Evolutionary conservation across 2,329 filamentous ascomycete species (phyloP).

Genomic region (Blastomyces percursus): DNA sequence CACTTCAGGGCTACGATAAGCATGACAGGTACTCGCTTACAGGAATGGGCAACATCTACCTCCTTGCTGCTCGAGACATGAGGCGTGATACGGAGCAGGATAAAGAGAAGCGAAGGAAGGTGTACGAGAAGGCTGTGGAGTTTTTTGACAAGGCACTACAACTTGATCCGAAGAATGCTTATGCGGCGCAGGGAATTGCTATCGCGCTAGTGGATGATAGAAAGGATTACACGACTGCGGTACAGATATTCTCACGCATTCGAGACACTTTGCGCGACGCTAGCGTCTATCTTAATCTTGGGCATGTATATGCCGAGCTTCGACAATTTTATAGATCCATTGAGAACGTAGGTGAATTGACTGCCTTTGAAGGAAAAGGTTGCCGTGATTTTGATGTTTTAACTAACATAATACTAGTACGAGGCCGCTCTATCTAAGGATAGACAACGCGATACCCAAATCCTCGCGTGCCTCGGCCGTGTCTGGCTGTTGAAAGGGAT

Average conservation of each 20-base stretch:
- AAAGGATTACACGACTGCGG: constrained; percentile 71
- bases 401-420: constrained; percentile 45
- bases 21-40: constrained; percentile 95
- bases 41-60: constrained; percentile 92
- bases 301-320: constrained; percentile 83
- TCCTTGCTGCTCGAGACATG: constrained; percentile 86
- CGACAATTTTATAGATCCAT: constrained; percentile 85
- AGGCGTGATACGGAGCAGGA: constrained; percentile 79
- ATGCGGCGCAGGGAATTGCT: constrained; percentile 88
- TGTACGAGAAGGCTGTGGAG: constrained; percentile 85
- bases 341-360: constrained; percentile 49
- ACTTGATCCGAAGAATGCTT: constrained; percentile 89
- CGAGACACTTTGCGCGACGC: constrained; percentile 81
- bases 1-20: constrained; percentile 86
- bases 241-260: constrained; percentile 82
- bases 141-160: constrained; percentile 97
- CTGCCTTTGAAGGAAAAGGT: neutral
- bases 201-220: constrained; percentile 92
- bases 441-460: constrained; percentile 63
- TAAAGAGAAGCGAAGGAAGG: constrained; percentile 77
- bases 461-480: constrained; percentile 75
- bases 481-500: constrained; percentile 77
- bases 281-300: constrained; percentile 83
- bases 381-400: neutral
- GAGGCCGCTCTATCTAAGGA: constrained; percentile 74